Percentiles rank a stretch among this genome's conserved stretches.
phyloP scores from a whole-genome alignment of 768 basidiomycete species.

The Tricholoma hemisulphureum region DNA sequence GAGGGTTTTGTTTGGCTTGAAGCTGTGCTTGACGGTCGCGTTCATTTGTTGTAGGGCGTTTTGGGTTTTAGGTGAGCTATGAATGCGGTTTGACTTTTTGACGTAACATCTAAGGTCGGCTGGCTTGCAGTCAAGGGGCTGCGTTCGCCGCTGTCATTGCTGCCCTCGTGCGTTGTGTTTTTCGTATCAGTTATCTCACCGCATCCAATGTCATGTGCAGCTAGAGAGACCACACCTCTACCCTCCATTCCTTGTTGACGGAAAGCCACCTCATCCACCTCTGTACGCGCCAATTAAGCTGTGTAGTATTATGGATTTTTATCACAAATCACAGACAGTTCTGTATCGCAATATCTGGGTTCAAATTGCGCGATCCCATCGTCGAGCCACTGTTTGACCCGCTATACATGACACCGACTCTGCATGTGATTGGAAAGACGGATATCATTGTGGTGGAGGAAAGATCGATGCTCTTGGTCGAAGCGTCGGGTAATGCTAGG shows the following conservation, averaged over 20 bases:
- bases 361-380: constrained; percentile 51
- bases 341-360: constrained; percentile 75
- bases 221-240: constrained; percentile 44
- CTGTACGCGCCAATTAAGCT: constrained; percentile 44
- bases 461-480: constrained; percentile 56
- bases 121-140: constrained; percentile 64
- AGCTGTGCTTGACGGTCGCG: constrained; percentile 8
- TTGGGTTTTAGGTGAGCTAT: constrained; percentile 69
- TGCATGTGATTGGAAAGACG: constrained; percentile 75
- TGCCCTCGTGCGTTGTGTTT: constrained; percentile 53
- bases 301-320: background rate
- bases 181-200: constrained; percentile 1
- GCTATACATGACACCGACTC: constrained; percentile 64
- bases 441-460: constrained; percentile 76
- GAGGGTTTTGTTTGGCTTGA: constrained; percentile 2
- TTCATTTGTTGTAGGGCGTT: constrained; percentile 53
- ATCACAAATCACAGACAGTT: constrained; percentile 48
- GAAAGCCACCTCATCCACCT: constrained; percentile 69
- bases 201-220: constrained; percentile 18
- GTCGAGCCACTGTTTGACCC: constrained; percentile 48
- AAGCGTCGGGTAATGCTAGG: constrained; percentile 52
- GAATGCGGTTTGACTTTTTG: background rate
- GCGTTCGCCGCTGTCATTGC: constrained; percentile 69
- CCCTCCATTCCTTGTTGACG: constrained; percentile 62
- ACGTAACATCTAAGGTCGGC: background rate